phyloP scores from a whole-genome alignment of 2,329 filamentous ascomycete species.

The Exophiala spinifera region DNA sequence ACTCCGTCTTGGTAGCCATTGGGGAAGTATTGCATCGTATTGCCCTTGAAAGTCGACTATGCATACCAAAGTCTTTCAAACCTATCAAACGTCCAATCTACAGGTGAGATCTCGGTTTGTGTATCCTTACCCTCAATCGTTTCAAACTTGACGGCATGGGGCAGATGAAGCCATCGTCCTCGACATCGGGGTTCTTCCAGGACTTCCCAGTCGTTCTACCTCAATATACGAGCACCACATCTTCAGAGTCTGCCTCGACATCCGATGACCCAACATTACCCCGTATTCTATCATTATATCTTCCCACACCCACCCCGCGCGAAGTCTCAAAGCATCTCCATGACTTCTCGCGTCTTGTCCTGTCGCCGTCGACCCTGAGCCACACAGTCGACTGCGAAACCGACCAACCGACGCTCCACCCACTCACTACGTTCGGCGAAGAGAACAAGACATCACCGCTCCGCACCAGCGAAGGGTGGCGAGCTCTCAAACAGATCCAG shows the following conservation, averaged over 20 bases:
- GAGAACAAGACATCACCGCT: conserved; percentile 22
- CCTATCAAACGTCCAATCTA: background rate
- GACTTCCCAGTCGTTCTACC: conserved; percentile 16
- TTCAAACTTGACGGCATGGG: conserved; percentile 2
- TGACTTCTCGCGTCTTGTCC: conserved; percentile 21
- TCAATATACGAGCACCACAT: conserved; percentile 14
- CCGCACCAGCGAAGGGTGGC: conserved; percentile 63
- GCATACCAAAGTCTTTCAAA: too few relatives aligned
- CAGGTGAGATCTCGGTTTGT: background rate
- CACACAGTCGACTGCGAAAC: conserved; percentile 25
- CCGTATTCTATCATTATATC: conserved; percentile 19
- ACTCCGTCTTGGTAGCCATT: background rate
- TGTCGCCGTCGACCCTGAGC: conserved; percentile 17
- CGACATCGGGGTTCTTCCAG: conserved; percentile 26
- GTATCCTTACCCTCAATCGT: background rate
- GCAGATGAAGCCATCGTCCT: conserved; percentile 18
- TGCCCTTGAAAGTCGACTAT: background rate
- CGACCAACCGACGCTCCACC: conserved; percentile 21
- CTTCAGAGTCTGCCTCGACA: background rate
- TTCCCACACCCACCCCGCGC: conserved; percentile 16
- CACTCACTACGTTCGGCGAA: conserved; percentile 27
- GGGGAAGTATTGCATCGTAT: background rate
- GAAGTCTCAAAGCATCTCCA: conserved; percentile 20
- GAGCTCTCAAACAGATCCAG: conserved; percentile 52
- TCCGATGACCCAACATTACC: conserved; percentile 21